Evolutionary conservation across 805 yeast genomes (phyloP).

Genomic region (Kazachstania taianensis): DNA sequence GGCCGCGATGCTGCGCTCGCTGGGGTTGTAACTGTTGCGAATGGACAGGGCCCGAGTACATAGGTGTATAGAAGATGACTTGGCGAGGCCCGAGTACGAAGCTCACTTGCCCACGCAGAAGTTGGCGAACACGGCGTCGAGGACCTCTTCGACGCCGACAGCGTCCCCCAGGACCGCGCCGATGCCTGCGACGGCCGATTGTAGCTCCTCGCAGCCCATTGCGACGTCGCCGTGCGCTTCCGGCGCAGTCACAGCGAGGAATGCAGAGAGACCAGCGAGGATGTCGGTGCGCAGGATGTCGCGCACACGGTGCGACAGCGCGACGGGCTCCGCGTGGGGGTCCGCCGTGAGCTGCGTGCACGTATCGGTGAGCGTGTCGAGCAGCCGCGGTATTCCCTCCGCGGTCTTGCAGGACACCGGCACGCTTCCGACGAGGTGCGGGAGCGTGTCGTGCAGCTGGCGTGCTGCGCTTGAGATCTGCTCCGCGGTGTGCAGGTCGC

Average conservation of each 20-base stretch:
- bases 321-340: constrained; percentile 61
- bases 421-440: constrained; percentile 6
- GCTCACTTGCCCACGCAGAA: constrained; percentile 85
- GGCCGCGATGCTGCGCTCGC: constrained; percentile 53
- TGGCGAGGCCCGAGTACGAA: background rate
- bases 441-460: no score
- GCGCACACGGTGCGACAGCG: constrained; percentile 63
- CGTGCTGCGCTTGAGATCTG: no score
- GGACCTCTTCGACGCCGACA: constrained; percentile 79
- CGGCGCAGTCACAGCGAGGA: constrained; percentile 37
- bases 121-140: constrained; percentile 82
- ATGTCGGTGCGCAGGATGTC: constrained; percentile 73
- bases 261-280: constrained; percentile 60
- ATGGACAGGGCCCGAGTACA: background rate
- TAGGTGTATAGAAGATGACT: constrained; percentile 20
- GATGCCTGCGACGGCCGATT: constrained; percentile 69
- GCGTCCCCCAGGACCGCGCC: constrained; percentile 89
- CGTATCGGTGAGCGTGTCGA: background rate
- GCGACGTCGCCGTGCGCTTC: constrained; percentile 54
- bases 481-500: constrained; percentile 35
- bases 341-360: background rate
- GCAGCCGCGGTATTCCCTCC: background rate
- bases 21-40: constrained; percentile 46
- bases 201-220: constrained; percentile 67
- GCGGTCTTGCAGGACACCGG: constrained; percentile 50